These are phyloP conservation scores for Alnus rubra DNA, from an alignment of 306 rosid species.

Conservation along the genomic window DNA sequence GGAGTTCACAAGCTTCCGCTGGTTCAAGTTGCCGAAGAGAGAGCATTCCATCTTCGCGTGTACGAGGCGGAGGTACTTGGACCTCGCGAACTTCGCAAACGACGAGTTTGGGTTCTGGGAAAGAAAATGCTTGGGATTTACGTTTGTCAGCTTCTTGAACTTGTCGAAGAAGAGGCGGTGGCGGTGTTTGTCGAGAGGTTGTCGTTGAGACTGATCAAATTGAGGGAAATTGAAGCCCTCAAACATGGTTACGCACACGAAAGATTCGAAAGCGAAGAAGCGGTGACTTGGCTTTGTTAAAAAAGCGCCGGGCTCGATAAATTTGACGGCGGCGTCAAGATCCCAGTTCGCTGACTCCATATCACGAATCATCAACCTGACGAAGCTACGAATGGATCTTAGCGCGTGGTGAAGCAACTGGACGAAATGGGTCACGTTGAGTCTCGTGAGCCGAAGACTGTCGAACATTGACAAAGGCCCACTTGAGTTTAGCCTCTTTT, in stretches of 20 bases:
- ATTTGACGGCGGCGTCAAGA: conserved; percentile 61
- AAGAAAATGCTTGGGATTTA: conserved; percentile 44
- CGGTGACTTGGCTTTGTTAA: conserved; percentile 54
- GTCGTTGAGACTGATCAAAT: conserved; percentile 34
- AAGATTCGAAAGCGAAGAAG: conserved; percentile 71
- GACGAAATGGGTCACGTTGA: conserved; percentile 57
- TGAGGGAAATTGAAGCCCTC: conserved; percentile 67
- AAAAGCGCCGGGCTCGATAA: conserved; percentile 60
- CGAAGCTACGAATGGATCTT: conserved; percentile 57
- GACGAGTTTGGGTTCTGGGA: conserved; percentile 57
- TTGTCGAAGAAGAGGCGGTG: conserved; percentile 48
- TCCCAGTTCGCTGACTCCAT: conserved; percentile 95
- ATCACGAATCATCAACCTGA: conserved; percentile 61
- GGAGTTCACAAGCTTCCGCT: conserved; percentile 65
- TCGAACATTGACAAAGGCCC: conserved; percentile 64
- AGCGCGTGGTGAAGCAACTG: conserved; percentile 55
- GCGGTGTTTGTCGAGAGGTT: conserved; percentile 9
- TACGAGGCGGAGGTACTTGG: conserved; percentile 69
- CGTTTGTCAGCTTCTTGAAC: conserved; percentile 57
- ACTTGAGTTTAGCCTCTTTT: conserved; percentile 63
- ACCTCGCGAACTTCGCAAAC: conserved; percentile 52
- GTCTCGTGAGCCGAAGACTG: conserved; percentile 33
- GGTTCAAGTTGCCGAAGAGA: conserved; percentile 80
- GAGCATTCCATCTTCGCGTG: conserved; percentile 98
- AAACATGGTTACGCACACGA: conserved; percentile 66